Percentiles rank a stretch among this genome's conserved stretches.
Conservation (phyloP, 1,139 yeast species). For the Meyerozyma athensensis region DNA sequence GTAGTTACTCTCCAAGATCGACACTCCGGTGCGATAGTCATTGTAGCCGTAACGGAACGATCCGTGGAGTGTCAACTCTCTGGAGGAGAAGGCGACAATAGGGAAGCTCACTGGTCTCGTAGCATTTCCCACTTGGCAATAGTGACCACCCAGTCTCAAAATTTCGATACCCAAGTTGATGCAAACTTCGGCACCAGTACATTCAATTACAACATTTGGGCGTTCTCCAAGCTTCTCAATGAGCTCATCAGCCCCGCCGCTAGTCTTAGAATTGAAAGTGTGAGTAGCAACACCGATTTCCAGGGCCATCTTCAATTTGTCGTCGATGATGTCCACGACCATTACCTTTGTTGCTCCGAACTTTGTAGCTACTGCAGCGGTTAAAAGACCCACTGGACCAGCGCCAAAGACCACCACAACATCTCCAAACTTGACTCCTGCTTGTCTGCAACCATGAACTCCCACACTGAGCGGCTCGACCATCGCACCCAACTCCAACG, state of each 20-base stretch:
- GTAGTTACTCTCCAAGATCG: conserved; percentile 55
- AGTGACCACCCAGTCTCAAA: conserved; percentile 58
- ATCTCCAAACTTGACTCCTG: conserved; percentile 67
- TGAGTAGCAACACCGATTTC: conserved; percentile 57
- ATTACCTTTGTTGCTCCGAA: conserved; percentile 75
- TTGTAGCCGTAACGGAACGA: conserved; percentile 79
- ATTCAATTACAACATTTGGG: conserved; percentile 64
- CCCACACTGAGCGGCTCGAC: conserved; percentile 88
- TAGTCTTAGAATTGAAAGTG: conserved; percentile 49
- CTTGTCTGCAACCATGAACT: conserved; percentile 73
- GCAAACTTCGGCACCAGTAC: conserved; percentile 71
- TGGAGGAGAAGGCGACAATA: conserved; percentile 62
- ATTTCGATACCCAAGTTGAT: conserved; percentile 58
- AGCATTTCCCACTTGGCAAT: conserved; percentile 78
- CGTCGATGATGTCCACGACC: conserved; percentile 60
- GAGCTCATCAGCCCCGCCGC: conserved; percentile 26
- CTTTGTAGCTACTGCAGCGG: conserved; percentile 74
- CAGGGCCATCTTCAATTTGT: conserved; percentile 56
- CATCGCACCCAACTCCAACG: conserved; percentile 82
- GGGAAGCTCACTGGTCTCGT: conserved; percentile 66
- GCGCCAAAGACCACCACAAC: conserved; percentile 81
- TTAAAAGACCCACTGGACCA: conserved; percentile 85
- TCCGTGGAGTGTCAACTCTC: conserved; percentile 68
- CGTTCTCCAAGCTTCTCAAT: conserved; percentile 36
- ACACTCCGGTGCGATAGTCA: conserved; percentile 73